Evolutionary conservation across 108 stramenopile species (phyloP).

Genomic region (Skeletonema potamos): DNA sequence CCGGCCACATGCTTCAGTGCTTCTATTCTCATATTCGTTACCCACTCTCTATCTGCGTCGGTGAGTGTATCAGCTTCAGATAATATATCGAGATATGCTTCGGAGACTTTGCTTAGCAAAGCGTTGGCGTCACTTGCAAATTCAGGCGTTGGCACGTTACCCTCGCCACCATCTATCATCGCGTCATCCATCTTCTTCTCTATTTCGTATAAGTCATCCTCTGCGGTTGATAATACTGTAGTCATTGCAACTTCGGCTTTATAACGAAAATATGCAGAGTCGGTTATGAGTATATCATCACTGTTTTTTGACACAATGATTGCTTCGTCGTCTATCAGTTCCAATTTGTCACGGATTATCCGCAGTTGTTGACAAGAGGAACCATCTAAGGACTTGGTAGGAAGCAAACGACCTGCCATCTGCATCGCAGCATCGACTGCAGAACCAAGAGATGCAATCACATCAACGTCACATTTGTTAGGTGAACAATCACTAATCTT

Average conservation of each 20-base stretch:
- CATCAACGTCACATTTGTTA: background rate
- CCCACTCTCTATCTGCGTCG: conserved; percentile 27
- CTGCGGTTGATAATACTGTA: conserved; percentile 7
- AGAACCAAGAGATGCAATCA: background rate
- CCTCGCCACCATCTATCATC: conserved; percentile 21
- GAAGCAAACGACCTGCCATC: background rate
- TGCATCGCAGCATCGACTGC: conserved; percentile 6
- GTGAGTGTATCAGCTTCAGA: conserved; percentile 10
- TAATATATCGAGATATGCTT: conserved; percentile 9
- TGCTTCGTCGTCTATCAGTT: background rate
- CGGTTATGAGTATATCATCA: background rate
- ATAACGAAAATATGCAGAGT: conserved; percentile 7
- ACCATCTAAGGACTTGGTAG: background rate
- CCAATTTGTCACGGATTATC: background rate
- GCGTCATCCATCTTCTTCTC: conserved; percentile 45
- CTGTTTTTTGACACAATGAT: background rate
- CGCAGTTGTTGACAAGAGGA: background rate
- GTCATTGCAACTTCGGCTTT: conserved; percentile 15
- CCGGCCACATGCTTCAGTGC: conserved; percentile 29
- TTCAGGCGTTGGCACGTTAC: conserved; percentile 36
- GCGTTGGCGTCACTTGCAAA: conserved; percentile 50
- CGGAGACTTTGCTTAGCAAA: conserved; percentile 31
- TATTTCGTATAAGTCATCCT: conserved; percentile 21
- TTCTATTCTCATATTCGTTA: conserved; percentile 13
- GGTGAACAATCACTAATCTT: background rate